Evolutionary conservation across 2,329 filamentous ascomycete genomes (phyloP).

Genomic region (Ceratocystis alfenasii): DNA sequence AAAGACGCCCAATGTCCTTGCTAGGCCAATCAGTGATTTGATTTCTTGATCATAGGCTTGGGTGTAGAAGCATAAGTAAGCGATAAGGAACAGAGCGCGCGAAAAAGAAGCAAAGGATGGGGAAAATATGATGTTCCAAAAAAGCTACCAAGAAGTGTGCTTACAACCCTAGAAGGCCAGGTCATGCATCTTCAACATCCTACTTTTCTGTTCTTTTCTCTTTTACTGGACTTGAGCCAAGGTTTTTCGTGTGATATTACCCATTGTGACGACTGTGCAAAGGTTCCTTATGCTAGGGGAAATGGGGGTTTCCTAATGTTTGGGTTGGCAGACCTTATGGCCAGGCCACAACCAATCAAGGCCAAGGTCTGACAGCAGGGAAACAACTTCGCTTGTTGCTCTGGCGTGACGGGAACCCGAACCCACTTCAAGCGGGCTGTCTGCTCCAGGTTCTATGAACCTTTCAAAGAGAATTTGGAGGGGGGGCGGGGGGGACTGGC

Average conservation of each 20-base stretch:
- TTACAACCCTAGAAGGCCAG: no score
- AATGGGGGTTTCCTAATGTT: not conserved
- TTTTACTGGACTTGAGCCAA: not conserved
- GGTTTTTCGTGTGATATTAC: not conserved
- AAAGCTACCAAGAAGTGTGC: no score
- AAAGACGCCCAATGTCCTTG: not conserved
- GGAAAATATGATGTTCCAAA: not conserved
- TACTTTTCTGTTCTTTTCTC: not conserved
- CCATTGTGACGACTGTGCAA: not conserved
- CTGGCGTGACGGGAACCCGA: slow-evolving; percentile 7
- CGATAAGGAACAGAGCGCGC: no score
- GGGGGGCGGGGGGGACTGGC: not conserved
- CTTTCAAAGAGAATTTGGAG: not conserved
- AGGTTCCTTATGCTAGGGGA: slow-evolving; percentile 4
- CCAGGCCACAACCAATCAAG: not conserved
- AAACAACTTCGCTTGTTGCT: slow-evolving; percentile 9
- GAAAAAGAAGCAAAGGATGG: not conserved
- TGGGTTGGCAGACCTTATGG: not conserved
- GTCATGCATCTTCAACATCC: not conserved
- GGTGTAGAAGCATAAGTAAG: not conserved
- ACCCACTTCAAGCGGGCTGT: not conserved
- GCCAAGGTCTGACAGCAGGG: slow-evolving; percentile 1
- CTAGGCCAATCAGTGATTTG: not conserved
- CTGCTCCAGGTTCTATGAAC: slow-evolving; percentile 1
- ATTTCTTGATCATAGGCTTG: not conserved